Evolutionary conservation across 1,284 basidiomycete genomes (phyloP).

Genomic region (Ceratorhiza oryzae-sativae): DNA sequence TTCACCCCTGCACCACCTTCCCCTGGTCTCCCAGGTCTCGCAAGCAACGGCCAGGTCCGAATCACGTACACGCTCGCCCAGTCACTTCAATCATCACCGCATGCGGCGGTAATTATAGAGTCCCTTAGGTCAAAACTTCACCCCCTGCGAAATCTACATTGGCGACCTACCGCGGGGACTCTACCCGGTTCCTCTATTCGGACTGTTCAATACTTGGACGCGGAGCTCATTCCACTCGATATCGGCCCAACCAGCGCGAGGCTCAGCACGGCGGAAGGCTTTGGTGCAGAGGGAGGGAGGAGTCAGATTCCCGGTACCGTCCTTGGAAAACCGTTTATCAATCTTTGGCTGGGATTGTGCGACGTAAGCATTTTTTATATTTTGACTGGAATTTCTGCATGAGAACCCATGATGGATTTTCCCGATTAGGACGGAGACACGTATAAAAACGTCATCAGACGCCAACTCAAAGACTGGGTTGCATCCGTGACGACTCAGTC

Average conservation of each 20-base stretch:
- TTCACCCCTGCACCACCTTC: constrained; percentile 26
- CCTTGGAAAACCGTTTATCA: constrained; percentile 85
- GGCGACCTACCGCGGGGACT: constrained; percentile 74
- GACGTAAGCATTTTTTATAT: constrained; percentile 63
- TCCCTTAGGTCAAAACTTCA: constrained; percentile 29
- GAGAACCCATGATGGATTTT: neutral
- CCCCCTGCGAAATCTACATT: constrained; percentile 87
- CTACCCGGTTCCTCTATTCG: constrained; percentile 61
- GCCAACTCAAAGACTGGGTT: constrained; percentile 93
- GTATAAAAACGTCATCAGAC: constrained; percentile 79
- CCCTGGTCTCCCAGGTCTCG: neutral
- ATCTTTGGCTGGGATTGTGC: constrained; percentile 85
- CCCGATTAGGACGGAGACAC: constrained; percentile 83
- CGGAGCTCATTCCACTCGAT: constrained; percentile 75
- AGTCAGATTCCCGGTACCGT: constrained; percentile 79
- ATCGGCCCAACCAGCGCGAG: constrained; percentile 6
- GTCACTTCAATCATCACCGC: constrained; percentile 28
- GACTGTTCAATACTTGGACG: constrained; percentile 86
- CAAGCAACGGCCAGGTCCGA: constrained; percentile 17
- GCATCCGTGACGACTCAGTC: constrained; percentile 60
- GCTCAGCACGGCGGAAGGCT: constrained; percentile 25
- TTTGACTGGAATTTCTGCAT: too few species aligned
- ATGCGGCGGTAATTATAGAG: constrained; percentile 15
- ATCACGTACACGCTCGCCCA: constrained; percentile 36
- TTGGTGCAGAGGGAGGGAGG: constrained; percentile 55